Conservation (phyloP, 2,329 filamentous ascomycete species). For the Botrytis pseudocinerea region DNA sequence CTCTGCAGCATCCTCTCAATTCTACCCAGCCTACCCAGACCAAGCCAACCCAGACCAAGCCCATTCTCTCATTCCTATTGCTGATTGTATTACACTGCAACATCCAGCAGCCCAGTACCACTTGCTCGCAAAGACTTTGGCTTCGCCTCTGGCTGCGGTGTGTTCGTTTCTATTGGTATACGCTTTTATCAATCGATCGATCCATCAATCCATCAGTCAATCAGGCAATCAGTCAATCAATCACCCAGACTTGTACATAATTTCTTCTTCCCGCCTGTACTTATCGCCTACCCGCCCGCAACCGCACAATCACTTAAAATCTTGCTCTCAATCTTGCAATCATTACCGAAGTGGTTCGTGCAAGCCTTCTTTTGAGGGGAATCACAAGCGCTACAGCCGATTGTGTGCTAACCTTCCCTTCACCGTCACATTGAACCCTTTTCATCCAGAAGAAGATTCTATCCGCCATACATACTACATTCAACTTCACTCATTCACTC, state of each 20-base stretch:
- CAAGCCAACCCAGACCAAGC: background rate
- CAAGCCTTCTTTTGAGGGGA: constrained; percentile 5
- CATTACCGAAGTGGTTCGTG: constrained; percentile 15
- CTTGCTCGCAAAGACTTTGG: background rate
- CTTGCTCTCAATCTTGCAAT: background rate
- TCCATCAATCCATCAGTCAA: too few relatives aligned
- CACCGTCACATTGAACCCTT: constrained; percentile 25
- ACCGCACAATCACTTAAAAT: background rate
- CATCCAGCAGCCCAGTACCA: background rate
- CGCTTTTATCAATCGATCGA: background rate
- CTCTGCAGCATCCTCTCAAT: background rate
- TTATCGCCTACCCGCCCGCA: constrained; percentile 11
- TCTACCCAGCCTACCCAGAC: background rate
- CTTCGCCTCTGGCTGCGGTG: background rate
- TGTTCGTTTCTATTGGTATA: background rate
- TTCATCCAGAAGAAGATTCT: constrained; percentile 6
- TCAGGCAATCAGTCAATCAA: too few relatives aligned
- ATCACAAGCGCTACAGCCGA: constrained; percentile 32
- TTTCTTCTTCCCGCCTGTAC: background rate
- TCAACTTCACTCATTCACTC: constrained; percentile 36
- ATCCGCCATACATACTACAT: constrained; percentile 24
- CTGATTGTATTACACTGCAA: background rate
- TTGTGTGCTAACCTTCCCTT: constrained; percentile 26
- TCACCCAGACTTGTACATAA: background rate
- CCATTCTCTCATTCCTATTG: background rate